A percentile compares a stretch with the other conserved stretches of the same genome.
phyloP scores from a whole-genome alignment of 345 rosid species.

The Erucastrum elatum region DNA sequence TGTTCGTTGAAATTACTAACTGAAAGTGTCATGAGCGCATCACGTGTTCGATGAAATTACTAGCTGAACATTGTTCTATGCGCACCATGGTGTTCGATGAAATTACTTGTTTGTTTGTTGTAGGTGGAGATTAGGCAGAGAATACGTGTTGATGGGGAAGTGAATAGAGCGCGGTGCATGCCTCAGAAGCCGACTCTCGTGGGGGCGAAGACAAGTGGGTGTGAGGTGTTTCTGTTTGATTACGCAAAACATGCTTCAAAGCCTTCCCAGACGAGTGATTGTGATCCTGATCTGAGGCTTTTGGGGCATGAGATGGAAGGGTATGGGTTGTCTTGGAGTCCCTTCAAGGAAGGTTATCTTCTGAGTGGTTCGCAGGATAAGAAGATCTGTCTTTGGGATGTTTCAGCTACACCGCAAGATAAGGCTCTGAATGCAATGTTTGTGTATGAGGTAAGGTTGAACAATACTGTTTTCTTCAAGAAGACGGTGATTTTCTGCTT shows the following conservation, averaged over 20 bases:
- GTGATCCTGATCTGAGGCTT: constrained; percentile 81
- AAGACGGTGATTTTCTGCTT: constrained; percentile 1
- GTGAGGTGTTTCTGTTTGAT: constrained; percentile 80
- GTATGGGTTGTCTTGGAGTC: constrained; percentile 92
- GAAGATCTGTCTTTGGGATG: constrained; percentile 89
- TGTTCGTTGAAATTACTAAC: too few species aligned
- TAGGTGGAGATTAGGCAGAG: constrained; percentile 79
- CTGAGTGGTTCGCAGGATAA: constrained; percentile 90
- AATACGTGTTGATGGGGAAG: constrained; percentile 86
- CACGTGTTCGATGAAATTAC: too few species aligned
- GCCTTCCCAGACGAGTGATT: constrained; percentile 43
- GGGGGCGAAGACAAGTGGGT: constrained; percentile 79
- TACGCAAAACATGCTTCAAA: constrained; percentile 53
- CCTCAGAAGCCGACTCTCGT: constrained; percentile 71
- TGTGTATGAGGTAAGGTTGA: constrained; percentile 64
- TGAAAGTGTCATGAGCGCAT: too few species aligned
- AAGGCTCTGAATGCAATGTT: constrained; percentile 67
- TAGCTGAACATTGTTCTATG: too few species aligned
- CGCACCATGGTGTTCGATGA: too few species aligned
- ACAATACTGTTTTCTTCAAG: neutral
- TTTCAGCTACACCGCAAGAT: constrained; percentile 54
- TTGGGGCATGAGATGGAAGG: constrained; percentile 91
- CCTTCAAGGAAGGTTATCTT: constrained; percentile 78
- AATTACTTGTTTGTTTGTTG: neutral
- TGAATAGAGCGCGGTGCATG: constrained; percentile 90